phyloP scores from a whole-genome alignment of 345 rosid species.

The Eucalyptus guilfoylei region DNA sequence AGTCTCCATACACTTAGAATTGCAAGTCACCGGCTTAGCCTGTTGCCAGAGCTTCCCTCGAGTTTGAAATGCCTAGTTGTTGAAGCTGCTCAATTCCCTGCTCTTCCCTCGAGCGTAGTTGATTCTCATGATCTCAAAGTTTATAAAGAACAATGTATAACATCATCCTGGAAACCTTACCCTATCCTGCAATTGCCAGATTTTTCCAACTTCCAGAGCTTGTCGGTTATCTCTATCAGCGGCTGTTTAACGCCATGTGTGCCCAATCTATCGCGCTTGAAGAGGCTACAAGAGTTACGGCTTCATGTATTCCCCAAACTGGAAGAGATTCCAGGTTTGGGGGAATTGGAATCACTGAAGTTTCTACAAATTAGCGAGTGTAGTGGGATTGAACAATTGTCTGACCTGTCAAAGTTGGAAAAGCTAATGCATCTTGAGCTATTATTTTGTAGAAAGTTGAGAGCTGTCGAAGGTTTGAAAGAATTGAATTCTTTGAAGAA shows the following conservation, averaged over 20 bases:
- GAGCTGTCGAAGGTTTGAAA: neutral
- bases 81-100: neutral
- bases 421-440: neutral
- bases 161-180: neutral
- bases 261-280: neutral
- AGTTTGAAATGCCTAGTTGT: neutral
- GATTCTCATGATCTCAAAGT: rapidly evolving
- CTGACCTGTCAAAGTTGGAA: neutral
- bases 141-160: too few species aligned
- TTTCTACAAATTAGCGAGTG: neutral
- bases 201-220: neutral
- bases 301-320: neutral
- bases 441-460: neutral
- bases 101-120: neutral
- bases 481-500: neutral
- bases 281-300: neutral
- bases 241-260: neutral
- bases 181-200: neutral
- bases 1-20: neutral
- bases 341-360: neutral
- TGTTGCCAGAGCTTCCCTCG: neutral
- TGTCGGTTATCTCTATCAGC: neutral
- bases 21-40: neutral
- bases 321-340: neutral
- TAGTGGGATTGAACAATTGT: neutral